A percentile compares a stretch with the other conserved stretches of the same genome.
Conservation (phyloP, 2,329 filamentous ascomycete species). For the Ophiocordyceps unilateralis region DNA sequence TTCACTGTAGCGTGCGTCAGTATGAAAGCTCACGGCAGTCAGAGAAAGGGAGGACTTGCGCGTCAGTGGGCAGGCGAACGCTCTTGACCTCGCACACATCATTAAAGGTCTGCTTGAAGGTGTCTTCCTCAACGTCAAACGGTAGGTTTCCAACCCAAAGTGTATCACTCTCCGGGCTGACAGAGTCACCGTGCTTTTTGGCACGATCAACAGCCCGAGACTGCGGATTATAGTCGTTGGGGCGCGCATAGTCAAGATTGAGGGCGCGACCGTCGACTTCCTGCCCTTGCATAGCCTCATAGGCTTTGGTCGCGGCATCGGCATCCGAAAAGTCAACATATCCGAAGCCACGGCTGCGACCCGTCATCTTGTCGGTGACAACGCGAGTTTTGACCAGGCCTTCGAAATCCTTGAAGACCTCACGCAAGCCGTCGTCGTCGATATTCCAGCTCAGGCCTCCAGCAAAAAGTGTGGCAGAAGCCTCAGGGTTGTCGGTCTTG, state of each 20-base stretch:
- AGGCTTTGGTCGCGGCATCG: slow-evolving; percentile 52
- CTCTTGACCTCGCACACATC: slow-evolving; percentile 55
- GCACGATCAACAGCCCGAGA: slow-evolving; percentile 47
- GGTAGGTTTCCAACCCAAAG: slow-evolving; percentile 85
- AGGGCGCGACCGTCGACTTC: slow-evolving; percentile 59
- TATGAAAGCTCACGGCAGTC: not conserved
- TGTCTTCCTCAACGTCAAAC: slow-evolving; percentile 66
- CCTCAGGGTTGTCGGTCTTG: slow-evolving; percentile 37
- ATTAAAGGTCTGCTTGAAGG: slow-evolving; percentile 56
- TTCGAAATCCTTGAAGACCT: slow-evolving; percentile 67
- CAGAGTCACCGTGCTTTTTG: slow-evolving; percentile 57
- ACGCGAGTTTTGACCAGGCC: slow-evolving; percentile 59
- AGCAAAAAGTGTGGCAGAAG: slow-evolving; percentile 55
- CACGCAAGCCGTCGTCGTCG: slow-evolving; percentile 64
- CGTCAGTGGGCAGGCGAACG: slow-evolving; percentile 77
- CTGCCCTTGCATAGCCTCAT: slow-evolving; percentile 55
- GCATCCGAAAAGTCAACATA: slow-evolving; percentile 72
- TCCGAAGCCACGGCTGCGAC: slow-evolving; percentile 80
- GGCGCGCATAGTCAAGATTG: slow-evolving; percentile 61
- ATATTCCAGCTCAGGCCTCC: slow-evolving; percentile 85
- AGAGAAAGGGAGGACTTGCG: slow-evolving; percentile 22
- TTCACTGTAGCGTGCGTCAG: slow-evolving; percentile 31
- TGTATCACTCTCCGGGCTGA: slow-evolving; percentile 68
- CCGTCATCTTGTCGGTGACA: slow-evolving; percentile 65
- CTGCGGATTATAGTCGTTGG: slow-evolving; percentile 32